These are phyloP conservation scores for Populus euphratica DNA, from an alignment of 345 rosid species.

Conservation along the genomic window DNA sequence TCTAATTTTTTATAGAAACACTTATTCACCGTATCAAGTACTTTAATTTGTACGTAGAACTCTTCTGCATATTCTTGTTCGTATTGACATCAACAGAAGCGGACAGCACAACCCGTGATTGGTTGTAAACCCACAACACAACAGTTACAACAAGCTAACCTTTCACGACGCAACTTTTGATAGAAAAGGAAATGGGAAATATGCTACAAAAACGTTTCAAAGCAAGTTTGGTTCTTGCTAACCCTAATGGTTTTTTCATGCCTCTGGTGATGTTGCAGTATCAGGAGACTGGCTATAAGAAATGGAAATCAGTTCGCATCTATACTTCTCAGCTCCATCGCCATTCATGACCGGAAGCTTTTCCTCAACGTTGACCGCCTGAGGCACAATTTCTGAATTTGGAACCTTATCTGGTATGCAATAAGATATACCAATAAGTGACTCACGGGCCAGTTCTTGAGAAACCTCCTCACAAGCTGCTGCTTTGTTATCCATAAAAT, in stretches of 20 bases:
- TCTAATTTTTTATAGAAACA: no score
- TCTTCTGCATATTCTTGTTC: background rate
- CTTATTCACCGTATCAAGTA: background rate
- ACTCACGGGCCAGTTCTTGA: constrained; percentile 21
- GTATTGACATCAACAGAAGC: background rate
- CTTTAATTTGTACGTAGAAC: background rate
- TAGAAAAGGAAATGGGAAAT: background rate
- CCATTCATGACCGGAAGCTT: background rate
- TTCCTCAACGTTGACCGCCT: background rate
- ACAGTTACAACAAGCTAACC: background rate
- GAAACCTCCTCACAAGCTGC: background rate
- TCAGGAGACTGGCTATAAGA: constrained; percentile 22
- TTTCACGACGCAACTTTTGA: no score
- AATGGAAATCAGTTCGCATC: constrained; percentile 38
- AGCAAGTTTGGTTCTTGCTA: background rate
- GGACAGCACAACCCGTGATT: background rate
- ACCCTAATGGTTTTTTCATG: background rate
- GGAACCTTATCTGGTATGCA: constrained; percentile 20
- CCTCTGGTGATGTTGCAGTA: background rate
- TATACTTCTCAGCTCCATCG: constrained; percentile 26
- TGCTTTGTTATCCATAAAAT: constrained; percentile 18
- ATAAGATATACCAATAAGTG: constrained; percentile 30
- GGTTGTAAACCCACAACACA: background rate
- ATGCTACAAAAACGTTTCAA: background rate
- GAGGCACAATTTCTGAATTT: constrained; percentile 9